phyloP scores from a whole-genome alignment of 1,139 yeast genomes.

The Yamadazyma diospyri region DNA sequence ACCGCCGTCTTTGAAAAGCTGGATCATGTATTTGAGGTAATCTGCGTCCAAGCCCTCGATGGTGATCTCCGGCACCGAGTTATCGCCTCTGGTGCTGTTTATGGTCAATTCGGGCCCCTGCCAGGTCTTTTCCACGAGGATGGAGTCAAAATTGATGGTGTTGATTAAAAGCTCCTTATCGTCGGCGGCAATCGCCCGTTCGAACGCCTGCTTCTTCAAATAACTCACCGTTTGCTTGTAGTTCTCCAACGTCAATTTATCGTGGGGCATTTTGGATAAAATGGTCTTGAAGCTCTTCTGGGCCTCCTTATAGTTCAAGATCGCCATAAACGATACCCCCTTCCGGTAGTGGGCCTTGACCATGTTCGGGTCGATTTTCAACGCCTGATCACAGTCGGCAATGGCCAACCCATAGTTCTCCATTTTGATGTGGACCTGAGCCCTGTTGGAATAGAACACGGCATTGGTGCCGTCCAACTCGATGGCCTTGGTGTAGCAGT shows the following conservation, averaged over 20 bases:
- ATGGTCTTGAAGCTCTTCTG: slow-evolving; percentile 65
- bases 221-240: slow-evolving; percentile 63
- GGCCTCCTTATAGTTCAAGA: slow-evolving; percentile 74
- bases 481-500: slow-evolving; percentile 74
- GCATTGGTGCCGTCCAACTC: slow-evolving; percentile 63
- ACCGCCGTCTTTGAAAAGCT: slow-evolving; percentile 68
- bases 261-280: slow-evolving; percentile 62
- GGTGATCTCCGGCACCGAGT: slow-evolving; percentile 19
- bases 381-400: slow-evolving; percentile 69
- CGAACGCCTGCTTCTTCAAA: slow-evolving; percentile 76
- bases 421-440: slow-evolving; percentile 81
- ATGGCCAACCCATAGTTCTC: slow-evolving; percentile 88
- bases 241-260: slow-evolving; percentile 62
- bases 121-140: slow-evolving; percentile 57
- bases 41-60: slow-evolving; percentile 36
- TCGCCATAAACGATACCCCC: slow-evolving; percentile 78
- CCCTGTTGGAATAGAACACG: slow-evolving; percentile 79
- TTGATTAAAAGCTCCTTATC: slow-evolving; percentile 34
- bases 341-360: slow-evolving; percentile 79
- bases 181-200: slow-evolving; percentile 78
- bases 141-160: slow-evolving; percentile 46
- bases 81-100: slow-evolving; percentile 15
- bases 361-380: slow-evolving; percentile 63
- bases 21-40: slow-evolving; percentile 65
- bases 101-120: slow-evolving; percentile 60